These are phyloP conservation scores for Dicorynia guianensis DNA, from an alignment of 306 rosid species.

Conservation along the genomic window DNA sequence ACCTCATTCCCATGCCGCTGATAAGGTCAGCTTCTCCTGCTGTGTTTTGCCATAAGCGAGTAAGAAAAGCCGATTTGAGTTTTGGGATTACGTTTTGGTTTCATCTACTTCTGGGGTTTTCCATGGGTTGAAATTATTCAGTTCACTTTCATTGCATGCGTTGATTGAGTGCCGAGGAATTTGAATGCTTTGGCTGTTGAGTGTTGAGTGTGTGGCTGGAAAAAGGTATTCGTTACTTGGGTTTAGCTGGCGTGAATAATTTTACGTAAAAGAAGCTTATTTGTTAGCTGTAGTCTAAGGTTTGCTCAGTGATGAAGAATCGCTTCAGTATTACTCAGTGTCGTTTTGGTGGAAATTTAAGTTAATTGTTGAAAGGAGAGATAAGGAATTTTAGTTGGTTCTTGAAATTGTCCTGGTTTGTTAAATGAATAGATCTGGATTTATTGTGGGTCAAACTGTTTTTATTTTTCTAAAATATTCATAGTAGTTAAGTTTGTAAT, in stretches of 20 bases:
- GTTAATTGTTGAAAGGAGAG: conserved; percentile 10
- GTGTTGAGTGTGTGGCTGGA: background rate
- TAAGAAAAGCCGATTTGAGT: background rate
- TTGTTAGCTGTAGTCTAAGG: background rate
- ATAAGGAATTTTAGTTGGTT: background rate
- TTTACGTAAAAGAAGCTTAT: conserved; percentile 7
- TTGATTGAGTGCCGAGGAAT: background rate
- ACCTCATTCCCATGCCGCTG: conserved; percentile 71
- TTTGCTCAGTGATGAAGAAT: conserved; percentile 5
- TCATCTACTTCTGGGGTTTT: background rate
- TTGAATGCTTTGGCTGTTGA: conserved; percentile 10
- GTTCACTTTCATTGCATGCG: conserved; percentile 21
- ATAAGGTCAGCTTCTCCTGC: conserved; percentile 57
- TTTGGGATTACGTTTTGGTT: background rate
- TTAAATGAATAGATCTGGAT: background rate
- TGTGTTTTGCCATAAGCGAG: conserved; percentile 28
- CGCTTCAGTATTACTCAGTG: background rate
- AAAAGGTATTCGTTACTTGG: background rate
- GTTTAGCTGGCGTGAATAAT: background rate
- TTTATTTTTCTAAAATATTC: background rate
- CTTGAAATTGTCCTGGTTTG: background rate
- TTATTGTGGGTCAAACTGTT: too few species aligned
- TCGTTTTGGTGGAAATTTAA: conserved; percentile 10
- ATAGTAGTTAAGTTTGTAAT: conserved; percentile 10
- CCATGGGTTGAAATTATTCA: background rate